Base-by-base conservation (phyloP, 805 yeast species). In the Candida anglica region DNA sequence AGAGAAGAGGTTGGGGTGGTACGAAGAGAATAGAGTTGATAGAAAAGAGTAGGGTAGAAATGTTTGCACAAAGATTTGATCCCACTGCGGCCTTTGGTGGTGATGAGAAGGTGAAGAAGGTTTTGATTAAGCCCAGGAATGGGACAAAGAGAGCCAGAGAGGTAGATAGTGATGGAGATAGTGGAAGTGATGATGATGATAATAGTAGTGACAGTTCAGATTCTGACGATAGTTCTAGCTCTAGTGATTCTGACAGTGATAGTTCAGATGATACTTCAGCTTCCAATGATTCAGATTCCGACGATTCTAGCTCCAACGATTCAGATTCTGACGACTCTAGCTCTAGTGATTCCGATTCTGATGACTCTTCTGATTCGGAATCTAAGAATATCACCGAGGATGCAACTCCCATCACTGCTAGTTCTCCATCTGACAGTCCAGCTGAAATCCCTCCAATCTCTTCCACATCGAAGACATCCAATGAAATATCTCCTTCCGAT, bases 41-140 rank as follows among this genome's bases (percentile, higher is more conserved):
- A n/a, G n/a, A n/a, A n/a, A n/a, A n/a, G n/a, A n/a, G 26, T 6
- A 23, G 13, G n/a, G 26, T 23, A 8, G 82, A 73, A 77, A 77
- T 80, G 87, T 80, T 80, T 61, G 84, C 83, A 6, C 71, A 73
- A 11, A 64, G 86, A 52, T 80, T 73, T 46, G 84, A 77, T 43
- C 86, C 86, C 14, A 51, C 52, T 26, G 48, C 49, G 6, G 34
- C 56, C 3, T 39, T 33, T 2, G 20, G 32, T n/a, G 32, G 5
- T 9, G 13, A 10, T 13, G 27, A 21, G 28, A 16, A 15, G 29
- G 23, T 29, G 46, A 35, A 26, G 42, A 19, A 23, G 4, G 23
- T 15, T 18, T 18, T 17, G 27, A 19, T 20, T 15, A 19, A 22
- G 11, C 18, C 11, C 5, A 16, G 13, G 24, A 19, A 24, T 18